Conservation (phyloP, 2,329 filamentous ascomycete species). For the Domatiomyces globalis region DNA sequence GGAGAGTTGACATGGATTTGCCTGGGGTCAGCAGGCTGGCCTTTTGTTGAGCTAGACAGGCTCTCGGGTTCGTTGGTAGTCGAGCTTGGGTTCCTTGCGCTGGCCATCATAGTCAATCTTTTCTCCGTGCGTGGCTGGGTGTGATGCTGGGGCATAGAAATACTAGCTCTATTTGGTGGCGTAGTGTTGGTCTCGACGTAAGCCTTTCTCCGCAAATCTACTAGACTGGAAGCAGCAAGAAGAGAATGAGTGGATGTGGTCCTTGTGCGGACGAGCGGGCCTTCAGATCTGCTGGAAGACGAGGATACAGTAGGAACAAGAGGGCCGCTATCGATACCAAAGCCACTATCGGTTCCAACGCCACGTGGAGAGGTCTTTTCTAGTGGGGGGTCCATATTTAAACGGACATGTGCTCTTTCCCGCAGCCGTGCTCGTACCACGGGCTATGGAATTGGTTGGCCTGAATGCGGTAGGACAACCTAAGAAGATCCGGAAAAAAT, state of each 20-base stretch:
- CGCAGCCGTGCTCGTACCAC: neutral
- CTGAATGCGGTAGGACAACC: neutral
- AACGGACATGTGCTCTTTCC: neutral
- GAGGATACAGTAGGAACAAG: neutral
- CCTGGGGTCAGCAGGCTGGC: constrained; percentile 22
- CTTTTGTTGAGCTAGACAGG: constrained; percentile 21
- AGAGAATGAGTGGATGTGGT: constrained; percentile 26
- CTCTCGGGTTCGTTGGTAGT: constrained; percentile 9
- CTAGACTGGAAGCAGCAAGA: constrained; percentile 29
- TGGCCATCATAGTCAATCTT: constrained; percentile 8
- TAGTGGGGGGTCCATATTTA: constrained; percentile 2
- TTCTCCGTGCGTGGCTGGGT: constrained; percentile 20
- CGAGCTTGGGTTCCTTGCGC: constrained; percentile 2
- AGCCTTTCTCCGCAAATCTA: constrained; percentile 37
- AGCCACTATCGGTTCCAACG: neutral
- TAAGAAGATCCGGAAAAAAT: neutral
- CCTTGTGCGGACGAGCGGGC: neutral
- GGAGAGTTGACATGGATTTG: constrained; percentile 16
- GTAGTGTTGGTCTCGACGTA: constrained; percentile 46
- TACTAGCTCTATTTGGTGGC: constrained; percentile 45
- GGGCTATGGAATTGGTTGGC: neutral
- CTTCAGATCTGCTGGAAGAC: neutral
- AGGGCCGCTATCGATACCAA: neutral
- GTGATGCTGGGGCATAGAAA: constrained; percentile 49
- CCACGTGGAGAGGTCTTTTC: constrained; percentile 2